Base-by-base conservation (phyloP, 164 flowering plant species). In the Tinospora cordifolia region DNA sequence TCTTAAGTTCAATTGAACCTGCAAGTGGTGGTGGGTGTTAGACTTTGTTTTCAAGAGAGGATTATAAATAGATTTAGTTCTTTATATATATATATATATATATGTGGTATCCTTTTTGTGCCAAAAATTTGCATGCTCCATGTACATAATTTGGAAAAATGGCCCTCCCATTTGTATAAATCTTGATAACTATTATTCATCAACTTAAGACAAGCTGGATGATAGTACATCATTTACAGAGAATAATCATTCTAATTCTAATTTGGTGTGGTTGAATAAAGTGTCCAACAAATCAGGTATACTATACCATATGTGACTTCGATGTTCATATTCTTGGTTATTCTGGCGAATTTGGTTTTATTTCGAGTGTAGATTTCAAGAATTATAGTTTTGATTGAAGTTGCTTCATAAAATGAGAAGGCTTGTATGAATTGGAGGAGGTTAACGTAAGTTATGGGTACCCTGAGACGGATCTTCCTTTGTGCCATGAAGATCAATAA, bases 1-100 rank as follows among this genome's bases (percentile, higher is more conserved):
- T 94, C 19, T 67, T 87, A 68, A 94, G 97, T 80, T 91, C 97
- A 13, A 89, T 94, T 30, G 97, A 94, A 74, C 98, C 98, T 62
- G 96, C 91, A 8, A 80, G 87, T 69, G 86, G 88, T 68, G 86
- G 88, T 59, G 93, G 90, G 8, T 88, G 96, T 76, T 90, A 80
- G 57, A n/a, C 15, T 39, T 63, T 8, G 66, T 30, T 36, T 64
- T 39, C 38, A 41, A 24, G 24, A 27, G 39, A 46, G 11, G 38
- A 19, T 9, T 9, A 66, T 27, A 21, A 27, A 38, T 58, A 68
- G 57, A 13, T 69, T 67, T 44, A 39, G 19, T 72, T 58, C 47
- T 30, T 22, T 65, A 36, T 69, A 58, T 41, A 39, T 9, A 64
- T 64, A 36, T 36, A 54, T 22, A 64, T 64, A 38, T 36, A 54